A percentile compares a stretch with the other conserved stretches of the same genome.
Conservation (phyloP, 2,329 filamentous ascomycete species). For the Parastagonospora nodorum region DNA sequence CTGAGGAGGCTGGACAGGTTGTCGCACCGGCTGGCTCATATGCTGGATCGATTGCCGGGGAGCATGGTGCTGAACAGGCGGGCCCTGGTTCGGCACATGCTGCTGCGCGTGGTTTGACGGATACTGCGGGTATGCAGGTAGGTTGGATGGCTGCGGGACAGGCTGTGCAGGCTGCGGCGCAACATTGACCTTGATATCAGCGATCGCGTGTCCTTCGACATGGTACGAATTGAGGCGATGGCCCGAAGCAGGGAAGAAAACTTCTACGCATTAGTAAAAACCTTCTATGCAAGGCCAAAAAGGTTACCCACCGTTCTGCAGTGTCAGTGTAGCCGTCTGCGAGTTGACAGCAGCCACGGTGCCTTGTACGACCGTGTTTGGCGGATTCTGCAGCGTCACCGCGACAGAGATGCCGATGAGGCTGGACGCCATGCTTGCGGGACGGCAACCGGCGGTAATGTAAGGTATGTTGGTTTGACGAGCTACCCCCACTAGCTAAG, state of each 20-base stretch:
- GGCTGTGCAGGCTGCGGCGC: conserved; percentile 23
- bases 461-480: background rate
- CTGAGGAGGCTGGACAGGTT: conserved; percentile 26
- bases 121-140: conserved; percentile 27
- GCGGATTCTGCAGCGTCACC: conserved; percentile 71
- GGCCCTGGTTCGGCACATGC: conserved; percentile 6
- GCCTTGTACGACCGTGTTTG: conserved; percentile 69
- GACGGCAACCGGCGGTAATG: background rate
- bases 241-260: conserved; percentile 60
- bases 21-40: conserved; percentile 17
- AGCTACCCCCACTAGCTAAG: conserved; percentile 7
- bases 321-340: conserved; percentile 63
- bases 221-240: conserved; percentile 59
- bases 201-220: conserved; percentile 63
- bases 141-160: conserved; percentile 19
- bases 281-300: background rate
- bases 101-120: conserved; percentile 17
- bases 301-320: conserved; percentile 67
- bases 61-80: conserved; percentile 7
- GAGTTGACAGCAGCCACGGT: conserved; percentile 73
- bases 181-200: conserved; percentile 61
- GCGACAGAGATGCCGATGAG: conserved; percentile 79
- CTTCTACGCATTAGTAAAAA: conserved; percentile 31
- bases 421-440: conserved; percentile 61
- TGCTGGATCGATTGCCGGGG: conserved; percentile 13